A percentile compares a stretch with the other conserved stretches of the same genome.
phyloP scores from a whole-genome alignment of 805 yeast species.

The Kodamaea laetipori region DNA sequence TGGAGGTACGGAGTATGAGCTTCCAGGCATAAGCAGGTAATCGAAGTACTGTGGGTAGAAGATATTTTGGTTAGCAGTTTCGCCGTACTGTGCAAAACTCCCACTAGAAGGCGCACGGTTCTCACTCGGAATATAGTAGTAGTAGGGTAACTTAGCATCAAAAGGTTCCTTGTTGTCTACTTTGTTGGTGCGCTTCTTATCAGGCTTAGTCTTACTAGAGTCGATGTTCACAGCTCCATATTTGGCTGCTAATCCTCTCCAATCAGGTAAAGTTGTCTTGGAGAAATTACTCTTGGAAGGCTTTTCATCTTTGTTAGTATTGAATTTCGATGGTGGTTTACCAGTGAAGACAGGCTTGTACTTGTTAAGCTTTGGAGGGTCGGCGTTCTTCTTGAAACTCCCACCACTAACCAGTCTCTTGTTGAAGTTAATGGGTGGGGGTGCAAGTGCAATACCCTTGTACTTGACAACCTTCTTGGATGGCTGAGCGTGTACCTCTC shows the following conservation, averaged over 20 bases:
- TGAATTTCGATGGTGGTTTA: too few relatives aligned
- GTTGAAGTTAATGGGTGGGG: slow-evolving; percentile 72
- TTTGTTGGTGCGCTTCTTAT: background rate
- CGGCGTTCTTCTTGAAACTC: background rate
- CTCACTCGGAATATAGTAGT: slow-evolving; percentile 20
- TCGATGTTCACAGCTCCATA: too few relatives aligned
- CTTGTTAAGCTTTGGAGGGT: background rate
- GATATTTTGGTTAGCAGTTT: slow-evolving; percentile 7
- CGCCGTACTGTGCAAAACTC: slow-evolving; percentile 3
- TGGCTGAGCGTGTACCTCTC: slow-evolving; percentile 47
- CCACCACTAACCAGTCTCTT: slow-evolving; percentile 11
- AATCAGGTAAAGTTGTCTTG: too few relatives aligned
- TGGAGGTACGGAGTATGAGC: slow-evolving; percentile 13
- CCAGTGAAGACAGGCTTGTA: too few relatives aligned
- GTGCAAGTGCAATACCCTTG: slow-evolving; percentile 60
- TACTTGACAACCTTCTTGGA: slow-evolving; percentile 15
- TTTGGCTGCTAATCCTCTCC: too few relatives aligned
- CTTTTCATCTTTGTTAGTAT: too few relatives aligned
- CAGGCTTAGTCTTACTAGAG: too few relatives aligned
- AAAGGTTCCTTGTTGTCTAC: background rate
- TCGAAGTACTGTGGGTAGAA: slow-evolving; percentile 28
- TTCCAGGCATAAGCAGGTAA: slow-evolving; percentile 20
- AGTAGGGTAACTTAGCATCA: slow-evolving; percentile 16
- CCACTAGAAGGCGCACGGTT: background rate
- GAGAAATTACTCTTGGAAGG: too few relatives aligned